phyloP scores from a whole-genome alignment of 768 basidiomycete genomes.

The Lyophyllum shimeji region DNA sequence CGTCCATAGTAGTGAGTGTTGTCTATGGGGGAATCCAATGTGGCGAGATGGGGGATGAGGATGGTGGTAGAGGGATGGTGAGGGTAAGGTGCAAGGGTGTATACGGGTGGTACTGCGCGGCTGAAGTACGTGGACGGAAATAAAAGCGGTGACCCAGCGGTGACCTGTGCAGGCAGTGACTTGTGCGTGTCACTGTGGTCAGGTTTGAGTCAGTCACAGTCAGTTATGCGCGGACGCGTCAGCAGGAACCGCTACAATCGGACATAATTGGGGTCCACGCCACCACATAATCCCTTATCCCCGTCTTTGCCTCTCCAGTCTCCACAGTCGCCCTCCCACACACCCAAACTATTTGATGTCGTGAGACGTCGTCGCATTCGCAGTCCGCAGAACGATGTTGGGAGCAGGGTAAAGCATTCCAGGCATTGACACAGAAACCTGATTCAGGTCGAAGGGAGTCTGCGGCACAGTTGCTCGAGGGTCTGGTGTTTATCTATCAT shows the following conservation, averaged over 20 bases:
- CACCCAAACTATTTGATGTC: neutral
- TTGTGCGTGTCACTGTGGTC: neutral
- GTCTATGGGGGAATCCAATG: slow-evolving; percentile 19
- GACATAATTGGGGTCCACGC: slow-evolving; percentile 12
- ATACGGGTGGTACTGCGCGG: slow-evolving; percentile 12
- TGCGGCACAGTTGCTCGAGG: slow-evolving; percentile 1
- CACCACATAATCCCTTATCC: neutral
- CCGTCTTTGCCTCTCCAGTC: neutral
- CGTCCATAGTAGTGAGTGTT: slow-evolving; percentile 55
- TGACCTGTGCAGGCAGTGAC: too few relatives aligned
- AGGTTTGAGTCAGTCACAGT: slow-evolving; percentile 21
- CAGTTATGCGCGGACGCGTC: slow-evolving; percentile 18
- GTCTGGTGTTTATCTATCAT: neutral
- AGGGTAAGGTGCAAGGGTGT: slow-evolving; percentile 11
- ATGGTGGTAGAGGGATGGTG: slow-evolving; percentile 15
- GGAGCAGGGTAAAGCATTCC: neutral
- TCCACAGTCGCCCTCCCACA: neutral
- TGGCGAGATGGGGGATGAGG: slow-evolving; percentile 11
- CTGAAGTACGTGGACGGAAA: slow-evolving; percentile 14
- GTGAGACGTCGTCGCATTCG: neutral
- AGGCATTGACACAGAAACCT: neutral
- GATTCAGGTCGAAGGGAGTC: neutral
- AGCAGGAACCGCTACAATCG: slow-evolving; percentile 11
- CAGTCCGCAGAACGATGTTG: neutral
- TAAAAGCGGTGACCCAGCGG: too few relatives aligned